phyloP scores from a whole-genome alignment of 257 asterid species.

The Echites panduratus region DNA sequence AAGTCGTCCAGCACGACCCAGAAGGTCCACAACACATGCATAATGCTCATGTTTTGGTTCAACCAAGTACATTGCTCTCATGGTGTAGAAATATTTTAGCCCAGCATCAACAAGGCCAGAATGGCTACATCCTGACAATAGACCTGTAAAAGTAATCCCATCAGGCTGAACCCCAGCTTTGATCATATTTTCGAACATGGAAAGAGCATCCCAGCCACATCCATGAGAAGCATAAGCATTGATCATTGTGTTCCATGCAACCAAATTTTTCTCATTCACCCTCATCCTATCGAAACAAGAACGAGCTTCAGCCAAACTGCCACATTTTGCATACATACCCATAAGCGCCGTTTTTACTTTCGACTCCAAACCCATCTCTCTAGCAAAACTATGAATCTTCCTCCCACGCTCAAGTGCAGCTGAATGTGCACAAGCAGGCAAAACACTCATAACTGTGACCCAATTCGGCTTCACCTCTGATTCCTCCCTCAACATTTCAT shows the following conservation, averaged over 20 bases:
- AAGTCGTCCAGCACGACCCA: slow-evolving; percentile 72
- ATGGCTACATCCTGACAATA: slow-evolving; percentile 78
- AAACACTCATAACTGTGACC: slow-evolving; percentile 77
- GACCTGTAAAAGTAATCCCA: slow-evolving; percentile 63
- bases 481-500: slow-evolving; percentile 37
- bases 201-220: slow-evolving; percentile 45
- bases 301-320: slow-evolving; percentile 60
- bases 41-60: slow-evolving; percentile 63
- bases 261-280: slow-evolving; percentile 35
- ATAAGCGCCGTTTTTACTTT: slow-evolving; percentile 62
- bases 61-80: slow-evolving; percentile 40
- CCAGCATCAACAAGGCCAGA: slow-evolving; percentile 82
- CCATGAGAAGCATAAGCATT: slow-evolving; percentile 79
- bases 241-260: slow-evolving; percentile 81
- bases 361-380: slow-evolving; percentile 51
- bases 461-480: slow-evolving; percentile 71
- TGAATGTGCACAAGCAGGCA: slow-evolving; percentile 68
- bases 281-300: slow-evolving; percentile 47
- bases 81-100: slow-evolving; percentile 47
- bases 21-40: slow-evolving; percentile 71
- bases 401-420: slow-evolving; percentile 63
- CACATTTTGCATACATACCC: slow-evolving; percentile 86
- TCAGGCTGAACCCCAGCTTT: slow-evolving; percentile 60
- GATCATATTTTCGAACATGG: slow-evolving; percentile 54
- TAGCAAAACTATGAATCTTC: slow-evolving; percentile 46